Conservation (phyloP, 129 eudicot genomes). For the Rutidosis leptorrhynchoides region DNA sequence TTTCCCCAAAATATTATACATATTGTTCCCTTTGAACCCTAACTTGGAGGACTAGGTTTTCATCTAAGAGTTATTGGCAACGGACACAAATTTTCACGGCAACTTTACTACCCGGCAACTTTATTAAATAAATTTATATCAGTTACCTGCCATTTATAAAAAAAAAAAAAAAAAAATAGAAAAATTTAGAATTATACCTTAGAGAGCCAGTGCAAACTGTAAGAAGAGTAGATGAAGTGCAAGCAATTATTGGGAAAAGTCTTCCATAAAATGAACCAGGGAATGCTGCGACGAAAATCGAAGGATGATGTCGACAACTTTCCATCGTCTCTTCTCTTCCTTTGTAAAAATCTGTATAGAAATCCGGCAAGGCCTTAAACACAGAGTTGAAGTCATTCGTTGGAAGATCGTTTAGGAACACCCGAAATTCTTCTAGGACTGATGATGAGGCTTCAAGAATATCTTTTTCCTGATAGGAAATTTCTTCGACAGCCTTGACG, state of each 20-base stretch:
- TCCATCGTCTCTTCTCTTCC: conserved; percentile 26
- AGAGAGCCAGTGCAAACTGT: conserved; percentile 92
- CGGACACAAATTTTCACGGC: no score
- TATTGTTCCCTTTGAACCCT: neutral
- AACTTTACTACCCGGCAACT: no score
- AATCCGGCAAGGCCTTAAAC: conserved; percentile 61
- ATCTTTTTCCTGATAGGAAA: no score
- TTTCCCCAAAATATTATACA: neutral
- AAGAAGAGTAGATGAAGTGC: conserved; percentile 83
- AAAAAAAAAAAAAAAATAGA: no score
- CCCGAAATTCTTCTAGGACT: conserved; percentile 51
- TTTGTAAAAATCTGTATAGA: no score
- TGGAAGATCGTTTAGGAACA: conserved; percentile 76
- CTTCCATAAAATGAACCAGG: conserved; percentile 80
- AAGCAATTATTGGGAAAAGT: conserved; percentile 60
- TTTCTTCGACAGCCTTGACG: conserved; percentile 44
- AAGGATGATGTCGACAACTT: conserved; percentile 13
- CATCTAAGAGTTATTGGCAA: no score
- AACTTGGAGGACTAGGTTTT: no score
- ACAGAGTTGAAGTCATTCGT: conserved; percentile 78
- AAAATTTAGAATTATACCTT: conserved; percentile 34
- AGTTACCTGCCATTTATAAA: no score
- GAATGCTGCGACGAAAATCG: conserved; percentile 64
- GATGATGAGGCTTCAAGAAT: conserved; percentile 5
- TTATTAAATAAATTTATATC: no score